A percentile compares a stretch with the other conserved stretches of the same genome.
These are phyloP conservation scores for Xylariomycetidae sp. DNA, from an alignment of 2,329 filamentous ascomycete species.

Conservation along the genomic window DNA sequence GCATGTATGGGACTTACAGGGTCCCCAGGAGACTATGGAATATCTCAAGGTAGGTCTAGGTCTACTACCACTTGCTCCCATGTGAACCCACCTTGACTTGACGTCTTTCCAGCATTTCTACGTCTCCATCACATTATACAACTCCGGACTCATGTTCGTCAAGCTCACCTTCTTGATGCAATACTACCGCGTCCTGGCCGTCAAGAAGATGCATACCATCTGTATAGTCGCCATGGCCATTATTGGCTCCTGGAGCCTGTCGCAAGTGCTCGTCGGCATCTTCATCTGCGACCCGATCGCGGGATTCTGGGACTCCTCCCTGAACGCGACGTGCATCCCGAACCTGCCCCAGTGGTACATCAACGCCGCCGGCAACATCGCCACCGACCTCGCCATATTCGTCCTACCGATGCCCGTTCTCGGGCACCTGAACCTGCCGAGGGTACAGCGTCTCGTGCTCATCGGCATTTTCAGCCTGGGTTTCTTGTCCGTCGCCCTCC, in stretches of 20 bases:
- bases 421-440: constrained; percentile 26
- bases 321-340: constrained; percentile 26
- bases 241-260: constrained; percentile 29
- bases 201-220: constrained; percentile 24
- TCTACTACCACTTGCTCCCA: neutral
- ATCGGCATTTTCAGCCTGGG: constrained; percentile 32
- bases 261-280: constrained; percentile 29
- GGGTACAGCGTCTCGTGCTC: constrained; percentile 26
- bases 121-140: constrained; percentile 32
- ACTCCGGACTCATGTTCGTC: constrained; percentile 27
- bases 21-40: constrained; percentile 6
- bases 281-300: constrained; percentile 30
- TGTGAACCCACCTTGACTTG: neutral
- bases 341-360: constrained; percentile 28
- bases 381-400: constrained; percentile 31
- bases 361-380: constrained; percentile 30
- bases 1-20: constrained; percentile 16
- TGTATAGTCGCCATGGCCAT: constrained; percentile 25
- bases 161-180: constrained; percentile 33
- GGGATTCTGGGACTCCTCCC: constrained; percentile 28
- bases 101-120: constrained; percentile 27
- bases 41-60: constrained; percentile 16
- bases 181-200: constrained; percentile 32
- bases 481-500: constrained; percentile 28
- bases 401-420: constrained; percentile 30